Base-by-base conservation (phyloP, 2,329 filamentous ascomycete genomes). In the Xylariaceae sp. region DNA sequence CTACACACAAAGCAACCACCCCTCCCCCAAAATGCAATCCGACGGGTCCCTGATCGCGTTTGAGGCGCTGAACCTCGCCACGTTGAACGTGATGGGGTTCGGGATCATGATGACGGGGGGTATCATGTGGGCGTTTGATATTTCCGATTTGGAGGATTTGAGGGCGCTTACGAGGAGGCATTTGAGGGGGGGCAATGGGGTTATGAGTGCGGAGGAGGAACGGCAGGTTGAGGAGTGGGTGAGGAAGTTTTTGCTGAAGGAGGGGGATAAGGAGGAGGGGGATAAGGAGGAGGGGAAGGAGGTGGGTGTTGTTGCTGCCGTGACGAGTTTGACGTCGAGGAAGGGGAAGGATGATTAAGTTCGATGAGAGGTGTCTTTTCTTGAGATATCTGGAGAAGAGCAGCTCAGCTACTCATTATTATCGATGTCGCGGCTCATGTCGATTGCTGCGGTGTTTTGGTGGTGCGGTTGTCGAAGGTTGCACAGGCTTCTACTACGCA, bases 11-110 rank as follows among this genome's bases (percentile, higher is more conserved):
- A 87, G 83, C 73, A 84, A 83, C 66, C 65, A 58, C 61, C 73
- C 54, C 5, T 67, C 66, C 49, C 67, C 67, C 75, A 79, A 74
- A 73, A 73, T 70, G 73, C 55, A 78, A 50, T 80, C 84, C 34
- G 88, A 87, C 69, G 86, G 86, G 6, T 81, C 84, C 1, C 72
- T 88, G 45, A 87, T 97, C 64, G 93, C 93, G 0, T 75, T 88
- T 39, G 89, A 96, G 74, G 93, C 93, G 0, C 78, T 99, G 18
- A 89, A 87, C 53, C 78, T 97, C 42, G 94, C 93, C 0, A 96
- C 92, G 0, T 81, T 97, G 67, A 96, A 96, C 68, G 90, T 94
- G 10, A 70, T 86, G 37, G 89, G 87, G 67, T 83, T 94, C 53
- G 87, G 82, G 0, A 85, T 96, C 72, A 85, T 95, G 81, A 75